Conservation (phyloP, 148 eudicot genomes). For the Vaccinium vitisidaea region DNA sequence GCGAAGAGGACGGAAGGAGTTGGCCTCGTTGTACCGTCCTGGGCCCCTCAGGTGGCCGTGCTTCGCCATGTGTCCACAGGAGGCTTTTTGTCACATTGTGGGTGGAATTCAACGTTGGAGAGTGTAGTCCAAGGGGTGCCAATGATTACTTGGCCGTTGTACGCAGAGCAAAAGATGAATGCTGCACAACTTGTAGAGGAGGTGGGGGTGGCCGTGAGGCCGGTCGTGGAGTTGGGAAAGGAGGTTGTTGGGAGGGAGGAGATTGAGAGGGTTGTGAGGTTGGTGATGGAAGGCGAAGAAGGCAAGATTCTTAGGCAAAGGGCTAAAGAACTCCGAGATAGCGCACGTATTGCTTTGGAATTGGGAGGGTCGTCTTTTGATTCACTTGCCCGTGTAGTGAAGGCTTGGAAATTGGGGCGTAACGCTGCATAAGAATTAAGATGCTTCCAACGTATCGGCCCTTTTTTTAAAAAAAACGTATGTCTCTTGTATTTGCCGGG, state of each 20-base stretch:
- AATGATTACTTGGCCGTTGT: conserved; percentile 27
- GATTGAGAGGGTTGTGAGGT: conserved; percentile 25
- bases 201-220: conserved; percentile 21
- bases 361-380: conserved; percentile 16
- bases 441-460: neutral
- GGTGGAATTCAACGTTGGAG: conserved; percentile 30
- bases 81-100: conserved; percentile 26
- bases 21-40: conserved; percentile 27
- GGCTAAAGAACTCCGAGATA: conserved; percentile 20
- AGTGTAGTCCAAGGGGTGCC: conserved; percentile 24
- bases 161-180: conserved; percentile 34
- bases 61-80: conserved; percentile 21
- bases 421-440: neutral
- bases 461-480: too few relatives aligned
- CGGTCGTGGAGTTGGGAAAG: neutral
- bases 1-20: conserved; percentile 1
- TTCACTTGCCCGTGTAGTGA: neutral
- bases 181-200: conserved; percentile 20
- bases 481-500: neutral
- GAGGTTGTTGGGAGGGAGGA: conserved; percentile 14
- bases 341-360: conserved; percentile 11
- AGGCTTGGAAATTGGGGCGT: neutral
- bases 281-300: conserved; percentile 28
- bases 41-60: conserved; percentile 27
- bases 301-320: conserved; percentile 17